Evolutionary conservation across 208 protist species (phyloP).

Genomic region (Polymyxa betae): DNA sequence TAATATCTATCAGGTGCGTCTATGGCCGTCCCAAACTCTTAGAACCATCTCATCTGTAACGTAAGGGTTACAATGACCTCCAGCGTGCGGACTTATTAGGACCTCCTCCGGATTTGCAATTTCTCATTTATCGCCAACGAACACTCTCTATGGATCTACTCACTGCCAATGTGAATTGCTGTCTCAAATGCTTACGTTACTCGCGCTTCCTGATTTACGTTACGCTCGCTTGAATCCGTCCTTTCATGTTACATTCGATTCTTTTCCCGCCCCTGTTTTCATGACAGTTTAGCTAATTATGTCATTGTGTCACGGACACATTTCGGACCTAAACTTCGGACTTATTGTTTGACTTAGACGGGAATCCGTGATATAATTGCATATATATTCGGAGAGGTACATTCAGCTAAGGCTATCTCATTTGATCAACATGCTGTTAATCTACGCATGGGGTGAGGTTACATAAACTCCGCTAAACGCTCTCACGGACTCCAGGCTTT

Average conservation of each 20-base stretch:
- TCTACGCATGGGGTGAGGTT: not conserved
- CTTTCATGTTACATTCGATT: no score
- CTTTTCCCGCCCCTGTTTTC: not conserved
- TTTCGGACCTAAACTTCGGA: no score
- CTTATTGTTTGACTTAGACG: no score
- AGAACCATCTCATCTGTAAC: no score
- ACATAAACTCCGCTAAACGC: not conserved
- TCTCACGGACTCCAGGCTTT: not conserved
- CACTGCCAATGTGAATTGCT: not conserved
- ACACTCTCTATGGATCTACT: not conserved
- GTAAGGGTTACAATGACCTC: not conserved
- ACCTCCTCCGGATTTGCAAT: not conserved
- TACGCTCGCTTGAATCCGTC: no score
- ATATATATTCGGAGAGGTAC: not conserved
- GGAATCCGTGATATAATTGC: not conserved
- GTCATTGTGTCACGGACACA: slow-evolving; percentile 6
- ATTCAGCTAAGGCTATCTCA: not conserved
- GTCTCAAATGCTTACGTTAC: no score
- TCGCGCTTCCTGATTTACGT: no score
- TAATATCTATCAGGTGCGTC: not conserved
- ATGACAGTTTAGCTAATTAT: not conserved
- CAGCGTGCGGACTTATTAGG: not conserved
- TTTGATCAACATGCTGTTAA: not conserved
- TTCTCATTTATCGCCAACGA: not conserved
- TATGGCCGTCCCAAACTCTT: no score